Conservation (phyloP, 1,284 basidiomycete species). For the Ustilago loliicola region DNA sequence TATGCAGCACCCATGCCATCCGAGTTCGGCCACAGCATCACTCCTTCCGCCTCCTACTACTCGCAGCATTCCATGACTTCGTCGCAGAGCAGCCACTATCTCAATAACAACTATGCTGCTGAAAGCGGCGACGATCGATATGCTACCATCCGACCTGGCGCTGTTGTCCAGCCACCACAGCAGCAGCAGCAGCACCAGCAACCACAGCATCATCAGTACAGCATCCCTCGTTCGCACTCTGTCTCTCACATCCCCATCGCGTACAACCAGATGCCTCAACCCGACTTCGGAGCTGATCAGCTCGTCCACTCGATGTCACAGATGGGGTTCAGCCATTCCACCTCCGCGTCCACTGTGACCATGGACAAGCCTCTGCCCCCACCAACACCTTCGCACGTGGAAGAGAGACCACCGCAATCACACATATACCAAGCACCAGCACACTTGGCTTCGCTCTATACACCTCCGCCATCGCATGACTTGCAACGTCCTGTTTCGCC, state of each 20-base stretch:
- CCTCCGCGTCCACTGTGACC: slow-evolving; percentile 2
- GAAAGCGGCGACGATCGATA: slow-evolving; percentile 41
- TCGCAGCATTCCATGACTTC: slow-evolving; percentile 45
- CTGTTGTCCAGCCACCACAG: slow-evolving; percentile 10
- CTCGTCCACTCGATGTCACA: slow-evolving; percentile 43
- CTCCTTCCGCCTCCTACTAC: slow-evolving; percentile 45
- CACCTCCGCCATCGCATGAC: slow-evolving; percentile 27
- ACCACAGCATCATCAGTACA: slow-evolving; percentile 22
- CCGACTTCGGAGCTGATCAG: slow-evolving; percentile 44
- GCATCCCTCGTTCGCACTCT: slow-evolving; percentile 42
- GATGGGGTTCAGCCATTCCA: slow-evolving; percentile 42
- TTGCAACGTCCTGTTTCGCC: slow-evolving; percentile 44
- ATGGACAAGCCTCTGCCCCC: slow-evolving; percentile 31
- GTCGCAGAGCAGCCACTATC: slow-evolving; percentile 40
- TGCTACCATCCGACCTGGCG: slow-evolving; percentile 37
- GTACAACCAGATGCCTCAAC: slow-evolving; percentile 36
- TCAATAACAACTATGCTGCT: slow-evolving; percentile 9
- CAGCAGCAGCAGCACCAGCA: slow-evolving; percentile 10
- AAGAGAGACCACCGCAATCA: slow-evolving; percentile 43
- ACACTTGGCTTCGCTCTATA: slow-evolving; percentile 48
- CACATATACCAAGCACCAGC: slow-evolving; percentile 52
- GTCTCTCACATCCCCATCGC: slow-evolving; percentile 34
- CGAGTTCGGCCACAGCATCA: slow-evolving; percentile 35
- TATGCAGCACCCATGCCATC: slow-evolving; percentile 29
- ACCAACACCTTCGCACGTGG: slow-evolving; percentile 21